A percentile compares a stretch with the other conserved stretches of the same genome.
These are phyloP conservation scores for Aspergillus flavus DNA, from an alignment of 2,329 filamentous ascomycete species.

Conservation along the genomic window DNA sequence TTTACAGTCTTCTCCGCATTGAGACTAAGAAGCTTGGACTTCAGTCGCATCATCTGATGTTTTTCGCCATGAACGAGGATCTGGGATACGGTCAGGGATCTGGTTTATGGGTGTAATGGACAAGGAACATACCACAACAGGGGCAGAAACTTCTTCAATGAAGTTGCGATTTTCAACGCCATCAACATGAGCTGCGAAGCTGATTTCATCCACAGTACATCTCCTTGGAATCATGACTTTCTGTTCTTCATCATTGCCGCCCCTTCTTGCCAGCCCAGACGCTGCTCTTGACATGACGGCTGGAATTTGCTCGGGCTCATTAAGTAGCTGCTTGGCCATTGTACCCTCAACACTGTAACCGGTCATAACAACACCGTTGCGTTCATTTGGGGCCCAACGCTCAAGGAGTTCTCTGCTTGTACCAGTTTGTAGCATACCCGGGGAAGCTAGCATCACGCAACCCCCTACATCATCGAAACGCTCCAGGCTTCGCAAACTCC, in stretches of 20 bases:
- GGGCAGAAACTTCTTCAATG: slow-evolving; percentile 89
- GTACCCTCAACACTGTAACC: slow-evolving; percentile 98
- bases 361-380: slow-evolving; percentile 98
- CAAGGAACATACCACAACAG: slow-evolving; percentile 75
- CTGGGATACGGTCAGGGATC: slow-evolving; percentile 45
- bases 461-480: slow-evolving; percentile 94
- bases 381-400: slow-evolving; percentile 92
- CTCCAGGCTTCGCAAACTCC: slow-evolving; percentile 88
- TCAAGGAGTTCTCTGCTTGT: slow-evolving; percentile 91
- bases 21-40: slow-evolving; percentile 90
- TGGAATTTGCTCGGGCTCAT: slow-evolving; percentile 91
- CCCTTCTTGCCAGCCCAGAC: slow-evolving; percentile 56
- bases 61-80: slow-evolving; percentile 97
- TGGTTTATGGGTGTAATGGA: background rate
- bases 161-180: slow-evolving; percentile 95
- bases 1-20: slow-evolving; percentile 80
- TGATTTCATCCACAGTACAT: slow-evolving; percentile 92
- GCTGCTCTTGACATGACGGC: slow-evolving; percentile 80
- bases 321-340: slow-evolving; percentile 94
- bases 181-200: slow-evolving; percentile 95
- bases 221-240: slow-evolving; percentile 88
- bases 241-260: slow-evolving; percentile 70
- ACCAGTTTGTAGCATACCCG: slow-evolving; percentile 97
- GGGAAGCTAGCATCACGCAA: slow-evolving; percentile 95
- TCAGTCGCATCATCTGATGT: slow-evolving; percentile 96